Percentiles rank a stretch among this genome's conserved stretches.
These are phyloP conservation scores for Lathyrus tuberosus DNA, from an alignment of 306 rosid genomes.

Conservation along the genomic window DNA sequence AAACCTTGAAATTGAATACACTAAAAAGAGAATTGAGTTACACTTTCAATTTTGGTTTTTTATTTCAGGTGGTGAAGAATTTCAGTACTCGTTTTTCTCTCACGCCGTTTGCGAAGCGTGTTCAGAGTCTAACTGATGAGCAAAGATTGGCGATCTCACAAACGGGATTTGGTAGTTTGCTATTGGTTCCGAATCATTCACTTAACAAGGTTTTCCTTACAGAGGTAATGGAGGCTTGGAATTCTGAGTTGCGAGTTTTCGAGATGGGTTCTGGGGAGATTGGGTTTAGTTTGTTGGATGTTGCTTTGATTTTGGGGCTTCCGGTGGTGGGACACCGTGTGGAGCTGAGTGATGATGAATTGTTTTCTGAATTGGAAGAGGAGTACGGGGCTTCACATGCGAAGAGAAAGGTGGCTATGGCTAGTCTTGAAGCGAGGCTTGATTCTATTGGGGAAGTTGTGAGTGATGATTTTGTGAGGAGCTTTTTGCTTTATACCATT, in stretches of 20 bases:
- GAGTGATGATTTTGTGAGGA: slow-evolving; percentile 50
- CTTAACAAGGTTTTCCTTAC: slow-evolving; percentile 41
- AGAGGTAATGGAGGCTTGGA: slow-evolving; percentile 53
- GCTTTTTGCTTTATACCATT: slow-evolving; percentile 47
- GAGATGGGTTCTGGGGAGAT: slow-evolving; percentile 38
- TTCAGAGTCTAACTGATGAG: slow-evolving; percentile 42
- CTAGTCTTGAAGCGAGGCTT: slow-evolving; percentile 43
- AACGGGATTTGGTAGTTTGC: slow-evolving; percentile 46
- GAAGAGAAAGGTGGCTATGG: slow-evolving; percentile 47
- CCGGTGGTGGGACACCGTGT: slow-evolving; percentile 46
- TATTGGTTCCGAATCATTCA: slow-evolving; percentile 42
- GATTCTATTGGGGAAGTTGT: slow-evolving; percentile 43
- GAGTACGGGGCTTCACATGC: slow-evolving; percentile 38
- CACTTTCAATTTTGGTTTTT: neutral
- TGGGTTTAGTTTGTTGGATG: slow-evolving; percentile 38
- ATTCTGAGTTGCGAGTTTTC: slow-evolving; percentile 37
- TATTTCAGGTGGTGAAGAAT: slow-evolving; percentile 33
- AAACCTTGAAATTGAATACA: neutral
- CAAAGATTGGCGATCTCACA: slow-evolving; percentile 36
- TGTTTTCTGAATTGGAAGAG: slow-evolving; percentile 48
- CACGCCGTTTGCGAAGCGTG: slow-evolving; percentile 37
- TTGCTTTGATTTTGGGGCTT: slow-evolving; percentile 48
- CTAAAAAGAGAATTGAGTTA: neutral
- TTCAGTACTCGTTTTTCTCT: slow-evolving; percentile 44
- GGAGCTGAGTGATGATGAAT: slow-evolving; percentile 35